These are phyloP conservation scores for Pichia pseudocactophila DNA, from an alignment of 805 yeast species.

Conservation along the genomic window DNA sequence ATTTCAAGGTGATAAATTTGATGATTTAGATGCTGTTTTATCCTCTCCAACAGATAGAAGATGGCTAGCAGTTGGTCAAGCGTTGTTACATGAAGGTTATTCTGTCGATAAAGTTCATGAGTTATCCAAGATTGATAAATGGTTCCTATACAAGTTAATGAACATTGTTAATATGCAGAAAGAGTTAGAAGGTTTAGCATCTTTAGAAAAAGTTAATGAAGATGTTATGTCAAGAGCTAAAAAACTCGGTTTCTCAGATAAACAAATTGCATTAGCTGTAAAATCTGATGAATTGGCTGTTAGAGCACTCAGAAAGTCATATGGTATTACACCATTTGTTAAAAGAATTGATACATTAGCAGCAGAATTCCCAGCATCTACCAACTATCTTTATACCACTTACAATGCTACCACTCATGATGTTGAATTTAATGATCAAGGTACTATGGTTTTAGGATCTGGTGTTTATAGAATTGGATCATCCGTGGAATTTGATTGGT, in stretches of 20 bases:
- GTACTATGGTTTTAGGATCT: constrained; percentile 93
- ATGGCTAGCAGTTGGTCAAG: constrained; percentile 98
- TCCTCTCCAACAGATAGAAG: constrained; percentile 91
- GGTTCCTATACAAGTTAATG: constrained; percentile 90
- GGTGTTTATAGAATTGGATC: constrained; percentile 99
- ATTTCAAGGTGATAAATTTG: constrained; percentile 79
- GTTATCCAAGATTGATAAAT: constrained; percentile 83
- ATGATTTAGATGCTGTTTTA: constrained; percentile 67
- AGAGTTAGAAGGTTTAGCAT: constrained; percentile 59
- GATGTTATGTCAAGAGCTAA: constrained; percentile 74
- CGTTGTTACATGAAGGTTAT: constrained; percentile 83
- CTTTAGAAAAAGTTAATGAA: constrained; percentile 50
- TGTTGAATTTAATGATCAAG: constrained; percentile 77
- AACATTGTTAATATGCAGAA: constrained; percentile 87
- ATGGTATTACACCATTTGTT: constrained; percentile 82
- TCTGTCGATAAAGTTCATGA: constrained; percentile 90
- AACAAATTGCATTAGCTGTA: constrained; percentile 78
- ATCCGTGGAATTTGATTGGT: constrained; percentile 98
- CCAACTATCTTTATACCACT: constrained; percentile 92
- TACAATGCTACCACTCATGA: constrained; percentile 87
- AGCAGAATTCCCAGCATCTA: constrained; percentile 97
- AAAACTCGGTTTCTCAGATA: constrained; percentile 91
- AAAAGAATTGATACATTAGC: constrained; percentile 96
- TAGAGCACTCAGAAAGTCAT: constrained; percentile 70
- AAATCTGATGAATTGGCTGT: constrained; percentile 70